These are phyloP conservation scores for Carex scoparia DNA, from an alignment of 176 grass and related monocot genomes.

Conservation along the genomic window DNA sequence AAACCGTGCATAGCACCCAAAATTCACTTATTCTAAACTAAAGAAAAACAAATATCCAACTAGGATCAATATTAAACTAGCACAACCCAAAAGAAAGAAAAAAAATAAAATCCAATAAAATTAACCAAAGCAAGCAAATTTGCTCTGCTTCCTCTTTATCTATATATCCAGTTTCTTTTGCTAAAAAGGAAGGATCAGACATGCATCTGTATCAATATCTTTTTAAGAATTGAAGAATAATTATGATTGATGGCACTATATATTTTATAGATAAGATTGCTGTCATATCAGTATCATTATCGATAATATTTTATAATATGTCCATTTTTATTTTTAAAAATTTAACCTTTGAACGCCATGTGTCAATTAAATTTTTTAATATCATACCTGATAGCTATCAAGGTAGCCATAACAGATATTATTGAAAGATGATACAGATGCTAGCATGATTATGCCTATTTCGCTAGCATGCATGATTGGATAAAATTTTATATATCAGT, in stretches of 20 bases:
- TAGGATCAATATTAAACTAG: too few relatives aligned
- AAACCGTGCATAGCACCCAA: too few relatives aligned
- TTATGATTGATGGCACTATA: conserved; percentile 11
- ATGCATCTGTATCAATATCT: not conserved
- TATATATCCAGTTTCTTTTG: not conserved
- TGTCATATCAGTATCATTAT: not conserved
- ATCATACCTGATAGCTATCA: not conserved
- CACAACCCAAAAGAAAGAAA: too few relatives aligned
- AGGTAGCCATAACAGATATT: not conserved
- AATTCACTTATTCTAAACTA: too few relatives aligned
- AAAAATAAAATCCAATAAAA: too few relatives aligned
- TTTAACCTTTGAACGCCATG: not conserved
- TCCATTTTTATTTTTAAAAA: not conserved
- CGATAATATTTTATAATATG: not conserved
- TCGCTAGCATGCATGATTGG: too few relatives aligned
- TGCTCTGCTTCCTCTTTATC: not conserved
- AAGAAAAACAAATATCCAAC: too few relatives aligned
- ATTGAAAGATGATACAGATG: too few relatives aligned
- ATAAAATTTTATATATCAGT: too few relatives aligned
- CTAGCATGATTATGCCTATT: too few relatives aligned
- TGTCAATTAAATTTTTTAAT: not conserved
- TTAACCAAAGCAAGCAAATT: too few relatives aligned
- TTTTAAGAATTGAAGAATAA: not conserved
- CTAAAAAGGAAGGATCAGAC: not conserved
- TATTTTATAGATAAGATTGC: conserved; percentile 12